A percentile compares a stretch with the other conserved stretches of the same genome.
Evolutionary conservation across 305 asterid genomes (phyloP).

Genomic region (Fraxinus ornus): DNA sequence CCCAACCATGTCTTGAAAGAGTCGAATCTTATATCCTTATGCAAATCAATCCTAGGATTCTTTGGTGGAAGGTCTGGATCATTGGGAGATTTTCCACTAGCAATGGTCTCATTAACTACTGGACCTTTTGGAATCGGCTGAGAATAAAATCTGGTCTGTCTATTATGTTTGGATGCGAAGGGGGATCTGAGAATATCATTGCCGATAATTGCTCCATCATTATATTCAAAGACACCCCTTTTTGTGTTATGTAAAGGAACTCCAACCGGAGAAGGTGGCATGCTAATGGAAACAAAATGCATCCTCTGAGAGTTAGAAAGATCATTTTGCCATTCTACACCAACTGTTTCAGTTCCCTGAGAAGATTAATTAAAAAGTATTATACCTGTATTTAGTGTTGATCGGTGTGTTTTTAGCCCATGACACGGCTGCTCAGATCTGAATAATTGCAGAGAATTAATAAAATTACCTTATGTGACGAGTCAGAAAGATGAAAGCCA

Average conservation of each 20-base stretch:
- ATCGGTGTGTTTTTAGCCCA: neutral
- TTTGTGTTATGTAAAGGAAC: conserved; percentile 32
- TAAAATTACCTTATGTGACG: conserved; percentile 40
- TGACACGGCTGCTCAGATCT: neutral
- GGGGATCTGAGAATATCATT: conserved; percentile 4
- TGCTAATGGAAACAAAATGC: conserved; percentile 56
- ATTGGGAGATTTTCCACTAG: conserved; percentile 24
- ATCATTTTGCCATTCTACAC: conserved; percentile 18
- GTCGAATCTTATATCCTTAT: conserved; percentile 58
- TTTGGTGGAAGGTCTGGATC: conserved; percentile 15
- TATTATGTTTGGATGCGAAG: neutral
- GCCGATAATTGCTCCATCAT: conserved; percentile 7
- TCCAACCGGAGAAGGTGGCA: conserved; percentile 62
- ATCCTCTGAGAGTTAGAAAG: conserved; percentile 18
- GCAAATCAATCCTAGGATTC: conserved; percentile 40
- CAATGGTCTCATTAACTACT: conserved; percentile 26
- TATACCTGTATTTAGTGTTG: neutral
- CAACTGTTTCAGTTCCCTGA: conserved; percentile 44
- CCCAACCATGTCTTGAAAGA: conserved; percentile 88
- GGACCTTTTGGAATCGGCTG: conserved; percentile 58
- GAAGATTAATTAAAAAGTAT: conserved; percentile 12
- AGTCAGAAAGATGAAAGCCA: conserved; percentile 10
- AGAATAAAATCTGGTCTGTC: conserved; percentile 40
- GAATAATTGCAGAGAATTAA: neutral
- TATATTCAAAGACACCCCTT: conserved; percentile 37